Evolutionary conservation across 1,284 basidiomycete genomes (phyloP).

Genomic region (Pholiota adiposa): DNA sequence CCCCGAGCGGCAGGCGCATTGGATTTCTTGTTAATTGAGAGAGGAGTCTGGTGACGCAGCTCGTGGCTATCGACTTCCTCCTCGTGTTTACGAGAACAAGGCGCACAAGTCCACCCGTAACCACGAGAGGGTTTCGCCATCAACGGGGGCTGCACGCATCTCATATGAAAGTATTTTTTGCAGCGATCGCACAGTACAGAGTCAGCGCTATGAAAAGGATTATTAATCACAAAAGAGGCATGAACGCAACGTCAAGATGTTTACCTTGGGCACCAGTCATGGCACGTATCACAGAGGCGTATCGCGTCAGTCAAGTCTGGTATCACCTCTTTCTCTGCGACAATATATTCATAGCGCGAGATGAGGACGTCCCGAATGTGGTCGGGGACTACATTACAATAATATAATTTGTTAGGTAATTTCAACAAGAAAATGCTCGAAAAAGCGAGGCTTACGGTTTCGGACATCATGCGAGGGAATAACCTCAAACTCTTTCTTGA

Average conservation of each 20-base stretch:
- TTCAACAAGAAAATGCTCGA: constrained; percentile 7
- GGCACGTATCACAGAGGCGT: constrained; percentile 86
- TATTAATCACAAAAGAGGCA: constrained; percentile 16
- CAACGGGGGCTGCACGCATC: constrained; percentile 92
- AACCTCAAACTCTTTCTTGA: constrained; percentile 98
- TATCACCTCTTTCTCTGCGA: constrained; percentile 92
- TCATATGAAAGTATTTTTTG: constrained; percentile 95
- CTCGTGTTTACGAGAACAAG: constrained; percentile 88
- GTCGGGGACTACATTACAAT: constrained; percentile 65
- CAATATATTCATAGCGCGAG: constrained; percentile 91
- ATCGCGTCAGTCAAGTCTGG: constrained; percentile 88
- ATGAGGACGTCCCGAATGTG: constrained; percentile 78
- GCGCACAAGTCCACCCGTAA: constrained; percentile 97
- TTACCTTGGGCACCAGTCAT: constrained; percentile 87
- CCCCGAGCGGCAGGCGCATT: constrained; percentile 69
- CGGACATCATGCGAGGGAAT: constrained; percentile 85
- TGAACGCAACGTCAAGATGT: constrained; percentile 30
- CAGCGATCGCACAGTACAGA: constrained; percentile 95
- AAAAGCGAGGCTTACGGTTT: constrained; percentile 71
- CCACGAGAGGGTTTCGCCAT: constrained; percentile 94
- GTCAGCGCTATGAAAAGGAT: constrained; percentile 62
- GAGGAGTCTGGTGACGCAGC: constrained; percentile 56
- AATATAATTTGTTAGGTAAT: constrained; percentile 19
- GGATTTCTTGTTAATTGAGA: constrained; percentile 51
- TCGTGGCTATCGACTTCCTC: constrained; percentile 84